Conservation (phyloP, 257 asterid genomes). For the Solanum appendiculatum region DNA sequence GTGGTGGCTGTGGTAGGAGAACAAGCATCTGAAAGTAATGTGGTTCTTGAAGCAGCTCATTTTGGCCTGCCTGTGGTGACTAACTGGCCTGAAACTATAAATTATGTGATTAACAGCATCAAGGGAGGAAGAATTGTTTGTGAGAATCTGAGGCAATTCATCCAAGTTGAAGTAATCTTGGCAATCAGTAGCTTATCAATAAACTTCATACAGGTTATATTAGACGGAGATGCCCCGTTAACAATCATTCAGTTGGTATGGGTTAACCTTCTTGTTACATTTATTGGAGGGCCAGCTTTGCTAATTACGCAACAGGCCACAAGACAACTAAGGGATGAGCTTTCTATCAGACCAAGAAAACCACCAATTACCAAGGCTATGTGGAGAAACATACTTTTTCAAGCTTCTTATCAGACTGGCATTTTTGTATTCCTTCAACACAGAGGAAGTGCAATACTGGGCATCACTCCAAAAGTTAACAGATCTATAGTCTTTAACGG, state of each 20-base stretch:
- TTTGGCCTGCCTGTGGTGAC: conserved; percentile 18
- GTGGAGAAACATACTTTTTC: conserved; percentile 20
- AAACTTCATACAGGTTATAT: conserved; percentile 5
- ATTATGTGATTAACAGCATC: background rate
- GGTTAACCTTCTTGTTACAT: conserved; percentile 18
- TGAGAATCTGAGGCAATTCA: conserved; percentile 12
- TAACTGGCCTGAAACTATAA: conserved; percentile 17
- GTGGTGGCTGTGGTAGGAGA: conserved; percentile 26
- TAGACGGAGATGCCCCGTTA: conserved; percentile 12
- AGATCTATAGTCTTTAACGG: conserved; percentile 8
- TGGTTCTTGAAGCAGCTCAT: conserved; percentile 23
- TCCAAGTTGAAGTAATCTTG: conserved; percentile 15
- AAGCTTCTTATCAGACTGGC: conserved; percentile 17
- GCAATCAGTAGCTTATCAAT: conserved; percentile 6
- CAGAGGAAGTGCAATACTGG: conserved; percentile 8
- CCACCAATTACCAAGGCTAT: conserved; percentile 12
- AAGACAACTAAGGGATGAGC: background rate
- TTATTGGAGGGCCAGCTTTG: conserved; percentile 20
- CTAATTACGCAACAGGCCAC: conserved; percentile 2
- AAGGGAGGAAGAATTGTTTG: conserved; percentile 14
- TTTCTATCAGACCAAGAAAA: background rate
- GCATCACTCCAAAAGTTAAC: background rate
- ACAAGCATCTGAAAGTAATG: conserved; percentile 6
- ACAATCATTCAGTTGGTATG: conserved; percentile 13
- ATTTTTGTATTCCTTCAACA: conserved; percentile 12